phyloP scores from a whole-genome alignment of 257 asterid species.

The Buddleja alternifolia region DNA sequence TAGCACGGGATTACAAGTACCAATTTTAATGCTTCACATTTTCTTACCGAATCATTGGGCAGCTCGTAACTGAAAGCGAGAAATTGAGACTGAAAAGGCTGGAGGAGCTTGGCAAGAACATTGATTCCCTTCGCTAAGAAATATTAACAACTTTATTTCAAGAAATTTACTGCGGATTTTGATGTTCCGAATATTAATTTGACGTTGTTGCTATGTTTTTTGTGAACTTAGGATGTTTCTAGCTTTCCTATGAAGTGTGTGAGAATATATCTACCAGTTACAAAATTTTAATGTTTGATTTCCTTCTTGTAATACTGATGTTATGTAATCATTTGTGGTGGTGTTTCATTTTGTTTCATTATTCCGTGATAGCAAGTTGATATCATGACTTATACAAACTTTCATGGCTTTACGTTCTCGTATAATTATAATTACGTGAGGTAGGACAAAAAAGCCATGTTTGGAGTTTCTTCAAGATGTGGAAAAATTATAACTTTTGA shows the following conservation, averaged over 20 bases:
- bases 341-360: too few species aligned
- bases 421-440: too few species aligned
- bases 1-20: too few species aligned
- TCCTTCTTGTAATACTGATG: slow-evolving; percentile 1
- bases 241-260: background rate
- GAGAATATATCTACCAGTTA: slow-evolving; percentile 5
- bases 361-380: too few species aligned
- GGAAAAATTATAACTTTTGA: too few species aligned
- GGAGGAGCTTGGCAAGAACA: slow-evolving; percentile 83
- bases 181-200: background rate
- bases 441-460: too few species aligned
- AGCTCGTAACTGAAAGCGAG: slow-evolving; percentile 91
- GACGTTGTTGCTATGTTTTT: slow-evolving; percentile 25
- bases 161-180: slow-evolving; percentile 9
- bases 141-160: background rate
- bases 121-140: slow-evolving; percentile 53
- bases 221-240: slow-evolving; percentile 6
- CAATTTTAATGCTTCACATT: background rate
- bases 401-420: too few species aligned
- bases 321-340: too few species aligned
- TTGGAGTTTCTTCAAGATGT: too few species aligned
- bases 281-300: background rate
- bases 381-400: too few species aligned
- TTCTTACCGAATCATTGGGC: slow-evolving; percentile 29
- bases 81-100: slow-evolving; percentile 78